These are phyloP conservation scores for Actinidia arguta DNA, from an alignment of 179 eudicot species.

Conservation along the genomic window DNA sequence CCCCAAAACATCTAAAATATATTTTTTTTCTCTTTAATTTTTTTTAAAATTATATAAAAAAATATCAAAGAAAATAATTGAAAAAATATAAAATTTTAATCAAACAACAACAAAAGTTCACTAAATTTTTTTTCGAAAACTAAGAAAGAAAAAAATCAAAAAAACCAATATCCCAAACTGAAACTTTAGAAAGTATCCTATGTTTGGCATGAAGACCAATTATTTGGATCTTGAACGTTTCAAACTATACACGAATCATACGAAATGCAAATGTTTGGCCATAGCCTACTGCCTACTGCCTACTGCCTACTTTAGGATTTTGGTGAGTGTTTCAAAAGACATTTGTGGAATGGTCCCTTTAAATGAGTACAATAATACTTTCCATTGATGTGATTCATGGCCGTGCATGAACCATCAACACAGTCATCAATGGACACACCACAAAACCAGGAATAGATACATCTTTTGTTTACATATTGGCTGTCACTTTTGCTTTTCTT, in stretches of 20 bases:
- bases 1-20: too few relatives aligned
- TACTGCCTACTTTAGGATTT: neutral
- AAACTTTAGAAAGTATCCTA: constrained; percentile 27
- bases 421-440: constrained; percentile 24
- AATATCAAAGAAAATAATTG: neutral
- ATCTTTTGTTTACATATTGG: neutral
- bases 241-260: constrained; percentile 30
- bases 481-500: neutral
- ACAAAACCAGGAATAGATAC: constrained; percentile 24
- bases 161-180: neutral
- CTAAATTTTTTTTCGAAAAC: neutral
- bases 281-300: neutral
- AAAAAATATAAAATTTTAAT: neutral
- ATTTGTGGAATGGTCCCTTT: constrained; percentile 2
- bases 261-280: constrained; percentile 18
- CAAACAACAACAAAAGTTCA: neutral
- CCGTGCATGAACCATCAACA: constrained; percentile 27
- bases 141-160: neutral
- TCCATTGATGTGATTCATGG: constrained; percentile 39
- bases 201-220: constrained; percentile 32
- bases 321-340: neutral
- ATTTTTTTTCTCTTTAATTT: too few relatives aligned
- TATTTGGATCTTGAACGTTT: constrained; percentile 44
- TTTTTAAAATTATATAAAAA: too few relatives aligned
- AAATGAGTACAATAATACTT: constrained; percentile 24